Evolutionary conservation across 441 rosid species (phyloP).

Genomic region (Populus trichocarpa): DNA sequence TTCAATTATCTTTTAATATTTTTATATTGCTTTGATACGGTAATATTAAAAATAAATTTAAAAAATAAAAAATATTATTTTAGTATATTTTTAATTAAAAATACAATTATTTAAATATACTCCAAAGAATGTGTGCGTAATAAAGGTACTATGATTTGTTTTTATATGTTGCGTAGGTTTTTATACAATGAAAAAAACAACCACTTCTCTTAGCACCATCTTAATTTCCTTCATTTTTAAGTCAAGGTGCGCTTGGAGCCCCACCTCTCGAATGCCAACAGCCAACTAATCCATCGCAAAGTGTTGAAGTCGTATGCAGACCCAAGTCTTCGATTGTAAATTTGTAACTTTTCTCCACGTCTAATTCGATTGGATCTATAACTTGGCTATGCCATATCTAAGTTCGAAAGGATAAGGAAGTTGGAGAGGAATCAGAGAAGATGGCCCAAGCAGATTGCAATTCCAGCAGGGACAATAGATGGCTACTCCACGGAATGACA

Average conservation of each 20-base stretch:
- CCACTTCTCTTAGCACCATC: too few species aligned
- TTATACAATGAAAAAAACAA: too few species aligned
- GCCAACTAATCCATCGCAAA: not conserved
- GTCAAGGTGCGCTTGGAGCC: not conserved
- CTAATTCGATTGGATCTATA: not conserved
- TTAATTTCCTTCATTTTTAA: not conserved
- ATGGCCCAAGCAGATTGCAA: not conserved
- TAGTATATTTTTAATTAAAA: too few species aligned
- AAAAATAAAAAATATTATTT: too few species aligned
- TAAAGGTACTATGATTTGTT: too few species aligned
- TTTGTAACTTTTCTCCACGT: not conserved
- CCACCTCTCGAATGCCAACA: not conserved
- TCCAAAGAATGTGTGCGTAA: too few species aligned
- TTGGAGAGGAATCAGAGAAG: not conserved
- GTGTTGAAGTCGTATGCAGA: not conserved
- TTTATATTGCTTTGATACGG: too few species aligned
- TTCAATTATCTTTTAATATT: too few species aligned
- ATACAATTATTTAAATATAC: too few species aligned
- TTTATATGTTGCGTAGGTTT: too few species aligned
- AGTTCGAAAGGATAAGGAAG: not conserved
- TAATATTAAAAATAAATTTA: too few species aligned
- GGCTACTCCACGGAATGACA: not conserved
- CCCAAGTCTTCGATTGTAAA: not conserved
- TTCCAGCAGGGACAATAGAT: not conserved
- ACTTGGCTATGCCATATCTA: not conserved